Percentiles rank a stretch among this genome's conserved stretches.
Evolutionary conservation across 1,139 yeast genomes (phyloP).

Genomic region (Blastobotrys petasosporus): DNA sequence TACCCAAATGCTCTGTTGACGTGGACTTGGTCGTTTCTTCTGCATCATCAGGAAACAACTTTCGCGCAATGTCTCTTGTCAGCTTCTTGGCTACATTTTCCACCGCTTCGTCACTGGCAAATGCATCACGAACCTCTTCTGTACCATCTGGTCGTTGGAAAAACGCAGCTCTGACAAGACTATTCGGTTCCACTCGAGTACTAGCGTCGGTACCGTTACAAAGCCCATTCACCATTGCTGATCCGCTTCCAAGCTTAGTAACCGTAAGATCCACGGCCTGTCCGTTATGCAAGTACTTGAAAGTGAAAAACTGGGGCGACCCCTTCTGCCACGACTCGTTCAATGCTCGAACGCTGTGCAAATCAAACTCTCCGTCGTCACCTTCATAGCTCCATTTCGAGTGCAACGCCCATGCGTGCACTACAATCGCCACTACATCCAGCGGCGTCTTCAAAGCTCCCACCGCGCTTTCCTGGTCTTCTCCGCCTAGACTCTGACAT

Average conservation of each 20-base stretch:
- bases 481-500: slow-evolving; percentile 14
- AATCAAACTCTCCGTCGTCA: slow-evolving; percentile 7
- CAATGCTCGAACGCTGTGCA: slow-evolving; percentile 9
- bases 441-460: slow-evolving; percentile 15
- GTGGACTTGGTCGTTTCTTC: neutral
- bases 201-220: slow-evolving; percentile 16
- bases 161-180: slow-evolving; percentile 17
- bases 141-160: slow-evolving; percentile 24
- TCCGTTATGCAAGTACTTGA: slow-evolving; percentile 13
- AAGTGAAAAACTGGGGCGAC: slow-evolving; percentile 23
- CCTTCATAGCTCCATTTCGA: slow-evolving; percentile 11
- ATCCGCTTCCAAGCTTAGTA: slow-evolving; percentile 15
- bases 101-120: slow-evolving; percentile 18
- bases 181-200: slow-evolving; percentile 14
- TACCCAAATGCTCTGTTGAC: neutral
- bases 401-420: slow-evolving; percentile 21
- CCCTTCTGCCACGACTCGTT: slow-evolving; percentile 19
- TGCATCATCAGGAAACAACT: slow-evolving; percentile 6
- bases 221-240: slow-evolving; percentile 16
- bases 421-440: slow-evolving; percentile 24
- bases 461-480: slow-evolving; percentile 19
- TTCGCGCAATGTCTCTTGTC: slow-evolving; percentile 3
- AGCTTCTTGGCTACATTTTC: slow-evolving; percentile 16
- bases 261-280: slow-evolving; percentile 17
- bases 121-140: slow-evolving; percentile 22